Evolutionary conservation across 192 early-diverging fungal genomes (phyloP), one percentile per base, ranked within the genome.

Genomic region (Rhizophagus prolifer): DNA sequence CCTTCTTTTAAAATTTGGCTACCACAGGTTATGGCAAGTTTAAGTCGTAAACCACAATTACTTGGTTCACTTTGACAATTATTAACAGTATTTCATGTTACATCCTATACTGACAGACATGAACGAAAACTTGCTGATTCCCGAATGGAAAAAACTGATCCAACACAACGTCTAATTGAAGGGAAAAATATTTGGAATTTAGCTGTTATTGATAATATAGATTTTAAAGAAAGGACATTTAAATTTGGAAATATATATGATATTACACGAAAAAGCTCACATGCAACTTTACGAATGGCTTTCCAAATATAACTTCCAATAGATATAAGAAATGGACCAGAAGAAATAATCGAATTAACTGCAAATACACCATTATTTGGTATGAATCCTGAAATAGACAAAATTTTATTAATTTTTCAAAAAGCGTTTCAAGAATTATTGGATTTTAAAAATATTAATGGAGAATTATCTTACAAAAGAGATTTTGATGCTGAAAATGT

Each of bases 171-270:
- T 25, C 23, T 69, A 14, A 23, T 46, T 44, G 2, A 69, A 26
- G n/a, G 19, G 7, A 10, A 8, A 9, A 47, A 69, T 46, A 47
- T 69, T 69, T 69, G 38, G 4, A 69, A 38, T 44, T n/a, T 69
- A 46, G 36, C 36, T 0, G 3, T 69, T 26, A 69, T 69, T 0
- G 67, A 69, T 25, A 67, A 67, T n/a, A 67, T 67, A 23, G 19
- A 67, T 38, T 67, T 67, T 23, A 67, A 67, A 12, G 34, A 67
- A 67, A 44, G 6, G 6, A 19, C 2, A 34, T 67, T 67, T 38
- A 67, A 34, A 23, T 74, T 14, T 58, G 7, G 13, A 21, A 71
- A 71, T 67, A 67, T 67, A 6, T 67, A 38, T 25, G 21, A 67
- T 67, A 13, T 7, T 44, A 21, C 19, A 9, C 1, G 21, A 1